phyloP scores from a whole-genome alignment of 169 alveolate genomes.

The Cardiosporidium cionae region DNA sequence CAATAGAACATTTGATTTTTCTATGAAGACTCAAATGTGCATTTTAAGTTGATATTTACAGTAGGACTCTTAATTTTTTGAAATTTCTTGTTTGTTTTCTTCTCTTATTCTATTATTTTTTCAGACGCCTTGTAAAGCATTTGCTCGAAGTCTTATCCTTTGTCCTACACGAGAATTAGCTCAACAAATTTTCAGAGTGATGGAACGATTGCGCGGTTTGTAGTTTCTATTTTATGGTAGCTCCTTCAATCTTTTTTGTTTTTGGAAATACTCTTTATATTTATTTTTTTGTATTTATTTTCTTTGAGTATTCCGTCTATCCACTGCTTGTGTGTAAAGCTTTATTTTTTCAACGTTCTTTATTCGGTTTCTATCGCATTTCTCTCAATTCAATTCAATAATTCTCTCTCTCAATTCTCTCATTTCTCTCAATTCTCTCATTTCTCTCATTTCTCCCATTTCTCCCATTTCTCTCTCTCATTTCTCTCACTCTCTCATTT shows the following conservation, averaged over 20 bases:
- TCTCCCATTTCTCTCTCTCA: too few species aligned
- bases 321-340: background rate
- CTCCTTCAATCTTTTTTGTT: background rate
- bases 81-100: too few species aligned
- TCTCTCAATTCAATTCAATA: too few species aligned
- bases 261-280: background rate
- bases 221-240: background rate
- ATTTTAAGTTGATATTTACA: too few species aligned
- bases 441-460: too few species aligned
- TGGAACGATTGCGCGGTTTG: constrained; percentile 15
- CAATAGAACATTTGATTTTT: too few species aligned
- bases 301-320: background rate
- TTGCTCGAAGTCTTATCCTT: constrained; percentile 15
- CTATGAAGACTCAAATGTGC: too few species aligned
- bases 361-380: too few species aligned
- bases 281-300: background rate
- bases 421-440: too few species aligned
- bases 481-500: too few species aligned
- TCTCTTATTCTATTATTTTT: background rate
- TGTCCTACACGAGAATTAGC: constrained; percentile 42
- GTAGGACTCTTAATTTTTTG: too few species aligned
- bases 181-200: constrained; percentile 27
- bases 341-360: background rate
- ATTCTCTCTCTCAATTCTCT: too few species aligned
- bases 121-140: constrained; percentile 23